Percentiles rank a stretch among this genome's conserved stretches.
Evolutionary conservation across 768 basidiomycete genomes (phyloP).

Genomic region (Russula sp.): DNA sequence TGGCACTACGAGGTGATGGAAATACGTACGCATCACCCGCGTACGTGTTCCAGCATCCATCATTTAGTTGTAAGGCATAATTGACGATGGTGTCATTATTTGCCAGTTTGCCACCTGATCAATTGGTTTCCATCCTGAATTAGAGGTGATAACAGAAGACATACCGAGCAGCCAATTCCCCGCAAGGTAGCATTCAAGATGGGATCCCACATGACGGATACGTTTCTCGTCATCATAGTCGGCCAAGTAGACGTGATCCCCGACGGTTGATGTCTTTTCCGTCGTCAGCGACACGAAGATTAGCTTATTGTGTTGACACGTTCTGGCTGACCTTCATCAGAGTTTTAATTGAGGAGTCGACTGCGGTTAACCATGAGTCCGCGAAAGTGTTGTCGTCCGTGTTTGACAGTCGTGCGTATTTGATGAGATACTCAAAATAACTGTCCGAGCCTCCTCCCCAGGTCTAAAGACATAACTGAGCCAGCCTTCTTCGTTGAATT

Average conservation of each 20-base stretch:
- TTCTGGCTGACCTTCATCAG: constrained; percentile 49
- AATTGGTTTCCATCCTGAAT: constrained; percentile 1
- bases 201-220: constrained; percentile 59
- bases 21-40: constrained; percentile 57
- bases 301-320: accelerated
- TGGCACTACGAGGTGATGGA: not conserved
- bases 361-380: constrained; percentile 67
- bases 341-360: constrained; percentile 63
- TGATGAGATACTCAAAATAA: constrained; percentile 77
- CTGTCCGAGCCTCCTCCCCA: constrained; percentile 71
- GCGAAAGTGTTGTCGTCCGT: constrained; percentile 60
- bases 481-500: not conserved
- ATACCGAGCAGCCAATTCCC: constrained; percentile 74
- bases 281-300: not conserved
- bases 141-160: not conserved
- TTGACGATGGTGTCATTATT: constrained; percentile 70
- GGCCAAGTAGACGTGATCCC: constrained; percentile 58
- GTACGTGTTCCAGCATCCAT: constrained; percentile 82
- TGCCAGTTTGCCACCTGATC: constrained; percentile 58
- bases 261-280: constrained; percentile 60
- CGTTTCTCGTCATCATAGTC: constrained; percentile 50
- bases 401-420: constrained; percentile 65
- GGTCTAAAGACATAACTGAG: constrained; percentile 42
- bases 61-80: constrained; percentile 57
- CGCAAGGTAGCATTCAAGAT: constrained; percentile 70